Base-by-base conservation (phyloP, 164 flowering plant genomes). In the Stephania japonica region DNA sequence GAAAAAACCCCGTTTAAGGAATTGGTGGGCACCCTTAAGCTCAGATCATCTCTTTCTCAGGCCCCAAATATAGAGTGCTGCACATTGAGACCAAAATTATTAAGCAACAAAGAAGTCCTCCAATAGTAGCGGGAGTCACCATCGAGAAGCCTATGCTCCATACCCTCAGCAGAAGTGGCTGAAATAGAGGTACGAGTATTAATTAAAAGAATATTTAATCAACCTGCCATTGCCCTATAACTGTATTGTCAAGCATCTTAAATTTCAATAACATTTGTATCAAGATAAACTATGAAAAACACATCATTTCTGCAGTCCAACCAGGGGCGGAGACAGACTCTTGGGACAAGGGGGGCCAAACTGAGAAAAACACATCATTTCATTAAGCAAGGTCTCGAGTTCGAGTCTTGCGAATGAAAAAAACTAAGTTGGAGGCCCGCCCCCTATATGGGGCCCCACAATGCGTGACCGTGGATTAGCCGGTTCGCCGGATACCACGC, bases 51-150 rank as follows among this genome's bases (percentile, higher is more conserved):
- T 88, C 94, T 80, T 85, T 87, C 72, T 87, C 91, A 19, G 94
- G 90, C 74, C 88, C 94, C 69, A 83, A 42, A 65, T 76, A 85
- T 64, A 88, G 12, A 26, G 94, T 90, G 78, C 75, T 79, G 81
- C 79, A 77, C 11, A 79, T 80, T 26, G 94, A 90, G 49, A 82
- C 70, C 68, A 86, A 71, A 27, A 88, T 86, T 43, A 90, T 84
- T 10, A 83, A 72, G 79, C 88, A 84, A 24, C 94, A 91, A 18
- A 84, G 73, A 14, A 90, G 81, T 69, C 87, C 83, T 49, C 83
- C 85, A 77, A 88, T 83, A n/a, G n/a, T n/a, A 24, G 91, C 81
- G 32, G 81, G 86, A 70, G 80, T 77, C 73, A 79, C 24, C 59
- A 83, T 82, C 26, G 75, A 75, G 63, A 76, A 63, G 68, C 79